Conservation (phyloP, 306 rosid genomes). For the Vigna radiata region DNA sequence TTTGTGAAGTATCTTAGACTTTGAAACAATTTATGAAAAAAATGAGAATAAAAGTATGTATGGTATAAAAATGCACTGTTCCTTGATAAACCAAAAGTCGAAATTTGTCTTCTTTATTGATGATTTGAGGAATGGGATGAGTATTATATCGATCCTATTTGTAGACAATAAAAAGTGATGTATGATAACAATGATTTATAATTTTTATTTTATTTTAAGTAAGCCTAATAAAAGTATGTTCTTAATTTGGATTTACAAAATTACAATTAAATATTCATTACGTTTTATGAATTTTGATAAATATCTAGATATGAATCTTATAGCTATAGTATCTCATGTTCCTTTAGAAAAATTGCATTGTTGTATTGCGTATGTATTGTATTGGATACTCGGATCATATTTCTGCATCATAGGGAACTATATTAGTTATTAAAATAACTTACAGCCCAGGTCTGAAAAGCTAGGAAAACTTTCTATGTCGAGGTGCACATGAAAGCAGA, state of each 20-base stretch:
- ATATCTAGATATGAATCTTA: too few relatives aligned
- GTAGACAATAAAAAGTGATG: neutral
- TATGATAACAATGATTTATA: too few relatives aligned
- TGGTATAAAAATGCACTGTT: too few relatives aligned
- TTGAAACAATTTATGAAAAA: too few relatives aligned
- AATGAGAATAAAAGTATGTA: too few relatives aligned
- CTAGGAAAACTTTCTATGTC: constrained; percentile 7
- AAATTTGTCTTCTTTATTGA: too few relatives aligned
- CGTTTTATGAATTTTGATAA: neutral
- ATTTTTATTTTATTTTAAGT: neutral
- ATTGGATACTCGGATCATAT: too few relatives aligned
- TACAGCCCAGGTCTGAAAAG: neutral
- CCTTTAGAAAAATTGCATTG: neutral
- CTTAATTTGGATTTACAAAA: neutral
- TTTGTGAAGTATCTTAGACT: too few relatives aligned
- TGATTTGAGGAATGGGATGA: too few relatives aligned
- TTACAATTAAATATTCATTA: too few relatives aligned
- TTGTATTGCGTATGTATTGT: neutral
- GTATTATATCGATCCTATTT: neutral
- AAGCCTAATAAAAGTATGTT: neutral
- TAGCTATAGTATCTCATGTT: too few relatives aligned
- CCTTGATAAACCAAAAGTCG: too few relatives aligned
- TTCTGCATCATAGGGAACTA: neutral
- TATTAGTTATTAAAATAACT: neutral
- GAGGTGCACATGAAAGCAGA: constrained; percentile 17